Evolutionary conservation across 805 yeast species (phyloP), one percentile per base, ranked within the genome.

Genomic region (Dipodascus albidus): DNA sequence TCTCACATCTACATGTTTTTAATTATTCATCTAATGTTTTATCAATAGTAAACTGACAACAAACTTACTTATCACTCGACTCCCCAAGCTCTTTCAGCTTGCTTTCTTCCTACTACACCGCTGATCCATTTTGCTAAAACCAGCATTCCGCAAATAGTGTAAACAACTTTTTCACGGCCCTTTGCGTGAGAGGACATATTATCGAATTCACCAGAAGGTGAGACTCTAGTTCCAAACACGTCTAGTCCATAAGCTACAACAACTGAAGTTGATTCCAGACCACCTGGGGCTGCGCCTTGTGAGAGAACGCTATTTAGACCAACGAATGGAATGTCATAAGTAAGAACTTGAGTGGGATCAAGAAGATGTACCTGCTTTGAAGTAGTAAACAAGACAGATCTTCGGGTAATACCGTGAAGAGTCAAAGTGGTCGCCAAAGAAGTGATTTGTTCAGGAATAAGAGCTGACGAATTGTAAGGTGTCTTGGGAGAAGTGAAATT

Each of bases 171-270:
- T n/a, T 14, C 17, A 6, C 44, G 17, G 14, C 71, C 63, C 62
- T 80, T 84, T 60, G 83, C 87, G 51, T 75, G 73, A 27, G 74
- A 69, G 23, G 82, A 78, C 65, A 91, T 74, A 51, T 79, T 73
- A 68, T 91, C 99, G 68, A 87, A 90, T 42, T 87, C 86, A 47
- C 79, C 78, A 0, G 96, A 87, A 0, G 98, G 96, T 51, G 84
- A 77, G 17, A 85, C 74, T 54, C 80, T 74, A 0, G 95, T 83
- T 62, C 90, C 86, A 70, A 86, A 90, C 3, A 85, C 65, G 63
- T 87, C 95, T n/a, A 74, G 67, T 19, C 84, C 87, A 48, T 17
- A 49, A 56, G 93, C 82, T 0, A 86, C 77, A 19, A 87, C 74
- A 17, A 69, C 54, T 1, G 84, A 74, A 0, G 97, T 89, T 1